These are phyloP conservation scores for Coemansia pectinata DNA, from an alignment of 192 early-diverging fungal species.

Conservation along the genomic window DNA sequence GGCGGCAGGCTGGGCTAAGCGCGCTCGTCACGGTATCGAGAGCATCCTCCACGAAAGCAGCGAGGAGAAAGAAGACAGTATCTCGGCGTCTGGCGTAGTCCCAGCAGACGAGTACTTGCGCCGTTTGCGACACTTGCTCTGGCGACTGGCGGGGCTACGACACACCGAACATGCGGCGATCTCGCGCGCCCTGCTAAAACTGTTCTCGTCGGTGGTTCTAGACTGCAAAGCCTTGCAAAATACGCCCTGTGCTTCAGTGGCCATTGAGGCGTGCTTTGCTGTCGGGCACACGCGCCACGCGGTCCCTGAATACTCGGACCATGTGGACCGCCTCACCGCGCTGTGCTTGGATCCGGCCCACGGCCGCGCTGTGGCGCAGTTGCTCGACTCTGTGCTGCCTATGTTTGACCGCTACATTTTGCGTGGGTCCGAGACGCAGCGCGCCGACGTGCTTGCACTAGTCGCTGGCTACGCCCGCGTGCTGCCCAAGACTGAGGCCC, in stretches of 20 bases:
- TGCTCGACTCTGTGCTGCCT: conserved; percentile 12
- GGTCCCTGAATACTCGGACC: background rate
- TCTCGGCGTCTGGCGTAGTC: background rate
- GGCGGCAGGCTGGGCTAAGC: conserved; percentile 14
- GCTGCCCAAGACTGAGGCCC: conserved; percentile 12
- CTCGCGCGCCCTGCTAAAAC: conserved; percentile 5
- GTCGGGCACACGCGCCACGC: background rate
- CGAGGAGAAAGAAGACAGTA: background rate
- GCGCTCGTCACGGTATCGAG: conserved; percentile 8
- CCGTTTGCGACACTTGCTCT: conserved; percentile 27
- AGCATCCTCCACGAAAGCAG: conserved; percentile 6
- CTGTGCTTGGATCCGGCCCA: background rate
- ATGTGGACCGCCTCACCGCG: background rate
- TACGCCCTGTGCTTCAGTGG: conserved; percentile 11
- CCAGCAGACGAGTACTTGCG: background rate
- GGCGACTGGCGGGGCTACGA: conserved; percentile 35
- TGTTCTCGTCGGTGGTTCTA: conserved; percentile 20
- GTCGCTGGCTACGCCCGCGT: conserved; percentile 15
- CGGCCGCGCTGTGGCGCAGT: background rate
- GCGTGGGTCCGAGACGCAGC: conserved; percentile 19
- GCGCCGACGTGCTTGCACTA: conserved; percentile 24
- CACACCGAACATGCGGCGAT: conserved; percentile 10
- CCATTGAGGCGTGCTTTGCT: conserved; percentile 30
- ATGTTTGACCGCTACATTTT: conserved; percentile 28
- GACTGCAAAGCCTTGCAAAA: conserved; percentile 6